Conservation (phyloP, 1,284 basidiomycete species). For the Grifola frondosa region DNA sequence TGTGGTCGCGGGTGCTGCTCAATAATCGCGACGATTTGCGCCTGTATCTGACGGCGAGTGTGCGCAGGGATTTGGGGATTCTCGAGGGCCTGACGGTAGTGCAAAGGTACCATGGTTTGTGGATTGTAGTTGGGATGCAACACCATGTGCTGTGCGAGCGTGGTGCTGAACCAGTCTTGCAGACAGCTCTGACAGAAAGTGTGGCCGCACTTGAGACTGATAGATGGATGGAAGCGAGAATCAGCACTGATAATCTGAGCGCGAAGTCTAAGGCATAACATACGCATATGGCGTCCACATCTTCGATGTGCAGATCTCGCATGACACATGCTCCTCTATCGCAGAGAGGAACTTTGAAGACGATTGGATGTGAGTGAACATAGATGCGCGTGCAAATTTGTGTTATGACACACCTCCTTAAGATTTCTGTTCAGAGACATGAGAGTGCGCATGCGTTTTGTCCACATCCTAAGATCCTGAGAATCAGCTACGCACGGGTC, state of each 20-base stretch:
- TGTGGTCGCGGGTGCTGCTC: conserved; percentile 36
- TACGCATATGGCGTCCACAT: conserved; percentile 69
- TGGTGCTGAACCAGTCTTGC: conserved; percentile 63
- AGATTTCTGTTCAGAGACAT: conserved; percentile 1
- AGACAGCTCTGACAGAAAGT: conserved; percentile 65
- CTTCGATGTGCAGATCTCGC: conserved; percentile 59
- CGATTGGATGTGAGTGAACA: too few species aligned
- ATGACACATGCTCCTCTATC: conserved; percentile 55
- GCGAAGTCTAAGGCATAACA: conserved; percentile 25
- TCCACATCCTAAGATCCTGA: too few species aligned
- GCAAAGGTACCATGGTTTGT: conserved; percentile 19
- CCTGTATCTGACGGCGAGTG: conserved; percentile 23
- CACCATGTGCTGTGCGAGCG: conserved; percentile 46
- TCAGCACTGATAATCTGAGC: conserved; percentile 7
- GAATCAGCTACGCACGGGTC: too few species aligned
- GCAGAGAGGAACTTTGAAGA: conserved; percentile 38
- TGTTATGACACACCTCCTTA: conserved; percentile 1
- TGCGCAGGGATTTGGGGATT: conserved; percentile 18
- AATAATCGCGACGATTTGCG: conserved; percentile 22
- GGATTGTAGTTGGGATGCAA: conserved; percentile 46
- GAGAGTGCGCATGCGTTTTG: not conserved
- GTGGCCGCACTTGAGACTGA: conserved; percentile 67
- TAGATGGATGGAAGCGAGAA: conserved; percentile 6
- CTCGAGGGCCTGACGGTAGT: conserved; percentile 17
- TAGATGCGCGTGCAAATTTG: too few species aligned